A percentile compares a stretch with the other conserved stretches of the same genome.
Evolutionary conservation across 108 stramenopile genomes (phyloP).

Genomic region (Cyclotella atomus): DNA sequence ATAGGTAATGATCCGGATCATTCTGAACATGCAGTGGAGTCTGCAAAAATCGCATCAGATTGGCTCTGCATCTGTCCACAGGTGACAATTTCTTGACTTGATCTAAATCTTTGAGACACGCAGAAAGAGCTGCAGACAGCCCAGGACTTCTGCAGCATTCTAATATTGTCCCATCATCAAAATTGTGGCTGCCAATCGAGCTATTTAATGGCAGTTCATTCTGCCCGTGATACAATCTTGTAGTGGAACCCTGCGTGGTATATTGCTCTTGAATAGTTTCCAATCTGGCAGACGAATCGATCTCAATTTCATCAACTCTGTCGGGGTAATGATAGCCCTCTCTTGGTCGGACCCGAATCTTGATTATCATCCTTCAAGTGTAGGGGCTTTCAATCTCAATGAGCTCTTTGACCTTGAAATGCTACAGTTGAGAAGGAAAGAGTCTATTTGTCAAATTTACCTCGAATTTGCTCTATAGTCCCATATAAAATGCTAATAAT

Average conservation of each 20-base stretch:
- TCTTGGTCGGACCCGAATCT: conserved; percentile 41
- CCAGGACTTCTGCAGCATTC: conserved; percentile 55
- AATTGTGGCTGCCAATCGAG: conserved; percentile 58
- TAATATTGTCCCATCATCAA: conserved; percentile 47
- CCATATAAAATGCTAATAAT: too few relatives aligned
- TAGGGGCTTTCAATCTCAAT: too few relatives aligned
- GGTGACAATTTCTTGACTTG: conserved; percentile 26
- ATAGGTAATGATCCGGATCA: conserved; percentile 30
- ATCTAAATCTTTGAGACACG: conserved; percentile 56
- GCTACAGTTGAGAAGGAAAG: too few relatives aligned
- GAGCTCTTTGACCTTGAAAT: too few relatives aligned
- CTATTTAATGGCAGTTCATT: conserved; percentile 53
- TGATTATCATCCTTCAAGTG: too few relatives aligned
- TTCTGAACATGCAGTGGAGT: conserved; percentile 13
- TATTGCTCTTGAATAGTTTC: conserved; percentile 53
- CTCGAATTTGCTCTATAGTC: too few relatives aligned
- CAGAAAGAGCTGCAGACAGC: conserved; percentile 46
- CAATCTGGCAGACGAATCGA: conserved; percentile 47
- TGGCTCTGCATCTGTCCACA: conserved; percentile 31
- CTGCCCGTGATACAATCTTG: conserved; percentile 30
- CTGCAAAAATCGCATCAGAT: conserved; percentile 32
- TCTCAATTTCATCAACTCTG: conserved; percentile 38
- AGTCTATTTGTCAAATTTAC: too few relatives aligned
- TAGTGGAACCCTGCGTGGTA: conserved; percentile 27
- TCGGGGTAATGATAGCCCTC: conserved; percentile 41